Conservation (phyloP, 441 rosid genomes). For the Adansonia grandidieri region DNA sequence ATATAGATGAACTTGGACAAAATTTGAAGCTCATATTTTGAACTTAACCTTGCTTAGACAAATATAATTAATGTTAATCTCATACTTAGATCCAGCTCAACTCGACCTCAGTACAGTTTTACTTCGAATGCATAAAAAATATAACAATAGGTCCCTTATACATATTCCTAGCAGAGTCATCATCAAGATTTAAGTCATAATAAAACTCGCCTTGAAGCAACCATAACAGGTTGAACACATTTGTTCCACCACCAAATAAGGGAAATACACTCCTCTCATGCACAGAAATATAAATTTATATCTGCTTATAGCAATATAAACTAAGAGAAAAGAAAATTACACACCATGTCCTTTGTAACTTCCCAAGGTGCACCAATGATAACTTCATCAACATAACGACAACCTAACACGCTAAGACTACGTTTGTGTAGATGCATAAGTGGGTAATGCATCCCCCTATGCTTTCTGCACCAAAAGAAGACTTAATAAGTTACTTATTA, state of each 20-base stretch:
- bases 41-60: too few species aligned
- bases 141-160: not conserved
- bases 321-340: constrained; percentile 30
- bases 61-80: too few species aligned
- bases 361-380: constrained; percentile 99
- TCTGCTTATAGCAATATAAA: not conserved
- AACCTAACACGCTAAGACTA: constrained; percentile 85
- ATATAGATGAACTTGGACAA: too few species aligned
- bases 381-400: constrained; percentile 96
- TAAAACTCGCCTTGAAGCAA: too few species aligned
- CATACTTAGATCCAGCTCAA: not conserved
- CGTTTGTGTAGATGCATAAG: constrained; percentile 96
- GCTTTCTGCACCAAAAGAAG: constrained; percentile 57
- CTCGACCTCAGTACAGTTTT: too few species aligned
- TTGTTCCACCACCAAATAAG: constrained; percentile 6
- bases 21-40: too few species aligned
- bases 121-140: too few species aligned
- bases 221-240: too few species aligned
- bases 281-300: constrained; percentile 2
- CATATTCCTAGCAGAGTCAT: not conserved
- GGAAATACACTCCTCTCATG: not conserved
- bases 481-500: not conserved
- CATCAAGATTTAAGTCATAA: not conserved
- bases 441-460: constrained; percentile 74
- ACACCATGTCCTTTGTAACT: constrained; percentile 84